phyloP scores from a whole-genome alignment of 208 protist genomes.

The Leptomonas pyrrhocoris region DNA sequence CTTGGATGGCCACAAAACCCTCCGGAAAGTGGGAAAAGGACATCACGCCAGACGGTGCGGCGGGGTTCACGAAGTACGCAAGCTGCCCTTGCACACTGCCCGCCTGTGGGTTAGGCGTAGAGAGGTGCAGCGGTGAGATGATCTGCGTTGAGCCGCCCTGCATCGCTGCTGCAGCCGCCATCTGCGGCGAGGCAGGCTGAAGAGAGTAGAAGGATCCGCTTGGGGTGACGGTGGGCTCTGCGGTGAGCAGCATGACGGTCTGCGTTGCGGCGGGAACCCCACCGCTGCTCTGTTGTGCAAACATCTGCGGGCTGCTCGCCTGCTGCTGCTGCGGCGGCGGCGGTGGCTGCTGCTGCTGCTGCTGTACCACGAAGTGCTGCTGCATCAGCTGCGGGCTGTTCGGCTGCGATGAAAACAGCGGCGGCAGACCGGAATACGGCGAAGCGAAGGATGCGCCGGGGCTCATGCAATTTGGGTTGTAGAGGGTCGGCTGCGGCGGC shows the following conservation, averaged over 20 bases:
- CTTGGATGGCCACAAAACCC: conserved; percentile 8
- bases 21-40: conserved; percentile 14
- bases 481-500: conserved; percentile 10
- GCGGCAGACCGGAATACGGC: conserved; percentile 5
- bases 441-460: conserved; percentile 10
- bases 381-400: conserved; percentile 19
- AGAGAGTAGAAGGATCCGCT: conserved; percentile 18
- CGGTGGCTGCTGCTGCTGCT: conserved; percentile 7
- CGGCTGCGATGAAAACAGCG: conserved; percentile 23
- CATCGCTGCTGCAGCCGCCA: conserved; percentile 16
- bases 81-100: conserved; percentile 1
- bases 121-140: conserved; percentile 19
- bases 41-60: conserved; percentile 5
- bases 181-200: conserved; percentile 8
- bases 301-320: neutral
- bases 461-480: conserved; percentile 4
- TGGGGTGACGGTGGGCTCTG: neutral
- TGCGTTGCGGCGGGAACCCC: conserved; percentile 5
- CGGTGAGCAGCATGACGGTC: conserved; percentile 15
- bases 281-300: conserved; percentile 3
- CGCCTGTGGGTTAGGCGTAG: conserved; percentile 10
- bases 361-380: conserved; percentile 24
- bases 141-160: conserved; percentile 20
- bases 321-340: conserved; percentile 1
- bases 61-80: conserved; percentile 24